Conservation (phyloP, 768 basidiomycete species). For the Boletus tomentosulus region DNA sequence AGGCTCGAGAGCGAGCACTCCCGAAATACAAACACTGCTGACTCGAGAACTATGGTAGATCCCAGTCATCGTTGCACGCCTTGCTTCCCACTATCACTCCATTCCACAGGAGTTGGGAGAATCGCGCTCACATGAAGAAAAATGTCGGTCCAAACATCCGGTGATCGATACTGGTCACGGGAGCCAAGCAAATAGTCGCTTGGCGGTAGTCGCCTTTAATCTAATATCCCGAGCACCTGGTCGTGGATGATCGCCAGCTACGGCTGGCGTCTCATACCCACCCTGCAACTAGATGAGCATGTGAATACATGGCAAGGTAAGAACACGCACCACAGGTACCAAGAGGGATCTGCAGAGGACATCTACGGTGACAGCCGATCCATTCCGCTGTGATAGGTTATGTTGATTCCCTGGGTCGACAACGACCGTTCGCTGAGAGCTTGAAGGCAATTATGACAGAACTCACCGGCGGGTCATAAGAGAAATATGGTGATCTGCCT, state of each 20-base stretch:
- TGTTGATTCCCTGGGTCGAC: background rate
- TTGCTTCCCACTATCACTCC: background rate
- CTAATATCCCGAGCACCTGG: background rate
- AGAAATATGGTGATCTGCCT: background rate
- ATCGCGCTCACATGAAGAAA: background rate
- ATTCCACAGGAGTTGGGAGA: background rate
- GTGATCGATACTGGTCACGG: background rate
- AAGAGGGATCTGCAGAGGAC: background rate
- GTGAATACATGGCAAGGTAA: background rate
- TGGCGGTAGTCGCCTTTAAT: background rate
- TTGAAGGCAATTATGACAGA: background rate
- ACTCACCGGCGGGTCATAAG: background rate
- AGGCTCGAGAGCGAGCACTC: background rate
- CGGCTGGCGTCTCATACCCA: constrained; percentile 8
- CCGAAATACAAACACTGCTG: background rate
- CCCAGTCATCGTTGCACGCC: background rate
- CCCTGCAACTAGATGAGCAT: constrained; percentile 5
- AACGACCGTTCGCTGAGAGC: background rate
- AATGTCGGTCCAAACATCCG: background rate
- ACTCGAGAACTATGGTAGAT: background rate
- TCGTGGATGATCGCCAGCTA: constrained; percentile 8
- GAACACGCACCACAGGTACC: constrained; percentile 4
- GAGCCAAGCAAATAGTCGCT: background rate
- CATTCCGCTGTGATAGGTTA: background rate
- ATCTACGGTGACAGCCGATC: background rate